These are phyloP conservation scores for Fusarium sulawesiense DNA, from an alignment of 2,329 filamentous ascomycete species.

Conservation along the genomic window DNA sequence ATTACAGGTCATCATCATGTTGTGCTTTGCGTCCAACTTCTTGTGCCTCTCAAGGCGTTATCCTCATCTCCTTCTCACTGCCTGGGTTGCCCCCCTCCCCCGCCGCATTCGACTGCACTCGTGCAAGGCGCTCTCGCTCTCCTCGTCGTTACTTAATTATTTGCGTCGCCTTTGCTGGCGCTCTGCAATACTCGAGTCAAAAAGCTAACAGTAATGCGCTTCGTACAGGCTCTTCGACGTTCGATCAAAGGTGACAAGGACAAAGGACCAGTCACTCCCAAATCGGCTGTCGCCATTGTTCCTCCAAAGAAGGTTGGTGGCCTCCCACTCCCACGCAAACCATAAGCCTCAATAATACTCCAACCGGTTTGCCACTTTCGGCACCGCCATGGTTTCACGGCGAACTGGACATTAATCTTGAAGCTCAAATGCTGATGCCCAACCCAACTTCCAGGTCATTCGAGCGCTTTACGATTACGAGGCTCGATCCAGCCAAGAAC, in stretches of 20 bases:
- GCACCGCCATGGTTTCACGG: conserved; percentile 30
- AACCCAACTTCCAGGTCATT: conserved; percentile 75
- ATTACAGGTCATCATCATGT: neutral
- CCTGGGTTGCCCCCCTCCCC: conserved; percentile 29
- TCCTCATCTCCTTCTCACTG: conserved; percentile 15
- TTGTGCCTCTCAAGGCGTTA: conserved; percentile 17
- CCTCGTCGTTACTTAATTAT: conserved; percentile 14
- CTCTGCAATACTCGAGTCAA: conserved; percentile 32
- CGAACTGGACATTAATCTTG: conserved; percentile 17
- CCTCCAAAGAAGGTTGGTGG: conserved; percentile 88
- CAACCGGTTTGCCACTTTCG: conserved; percentile 20
- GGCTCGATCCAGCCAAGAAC: conserved; percentile 78
- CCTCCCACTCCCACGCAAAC: conserved; percentile 20
- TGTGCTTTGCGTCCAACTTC: conserved; percentile 13
- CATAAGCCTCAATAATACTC: conserved; percentile 33
- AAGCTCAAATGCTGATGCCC: conserved; percentile 36
- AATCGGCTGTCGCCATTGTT: conserved; percentile 87
- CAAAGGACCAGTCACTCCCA: conserved; percentile 81
- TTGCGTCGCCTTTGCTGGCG: conserved; percentile 26
- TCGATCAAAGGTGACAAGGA: conserved; percentile 93
- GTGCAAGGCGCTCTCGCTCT: conserved; percentile 5
- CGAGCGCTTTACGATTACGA: conserved; percentile 95
- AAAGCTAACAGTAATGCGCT: conserved; percentile 58
- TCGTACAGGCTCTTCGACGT: conserved; percentile 78
- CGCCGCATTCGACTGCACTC: conserved; percentile 13